Evolutionary conservation across 345 rosid genomes (phyloP).

Genomic region (Theobroma cacao): DNA sequence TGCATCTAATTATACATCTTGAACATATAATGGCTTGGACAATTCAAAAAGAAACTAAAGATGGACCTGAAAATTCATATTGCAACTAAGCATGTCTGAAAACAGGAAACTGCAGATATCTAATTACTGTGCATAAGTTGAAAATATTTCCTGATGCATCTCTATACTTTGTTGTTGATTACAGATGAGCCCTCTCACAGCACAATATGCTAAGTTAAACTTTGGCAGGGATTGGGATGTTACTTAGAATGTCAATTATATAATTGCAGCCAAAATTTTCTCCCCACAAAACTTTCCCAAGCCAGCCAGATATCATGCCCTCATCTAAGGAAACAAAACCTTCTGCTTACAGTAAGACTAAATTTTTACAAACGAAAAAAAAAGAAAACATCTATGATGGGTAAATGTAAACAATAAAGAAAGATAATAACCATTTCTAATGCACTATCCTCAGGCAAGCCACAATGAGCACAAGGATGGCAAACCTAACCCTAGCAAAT

Average conservation of each 20-base stretch:
- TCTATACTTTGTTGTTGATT: neutral
- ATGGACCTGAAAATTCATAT: neutral
- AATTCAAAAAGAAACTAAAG: too few relatives aligned
- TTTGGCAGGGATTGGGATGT: neutral
- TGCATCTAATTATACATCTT: too few relatives aligned
- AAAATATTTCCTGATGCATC: neutral
- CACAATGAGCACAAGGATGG: neutral
- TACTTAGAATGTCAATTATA: neutral
- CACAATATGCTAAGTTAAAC: neutral
- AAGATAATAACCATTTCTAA: neutral
- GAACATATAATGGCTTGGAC: too few relatives aligned
- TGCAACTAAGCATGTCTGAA: neutral
- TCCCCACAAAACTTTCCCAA: constrained; percentile 10
- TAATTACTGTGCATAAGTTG: neutral
- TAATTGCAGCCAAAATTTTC: neutral
- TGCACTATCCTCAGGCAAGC: neutral
- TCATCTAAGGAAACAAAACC: neutral
- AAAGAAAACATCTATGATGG: neutral
- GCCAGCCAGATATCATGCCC: neutral
- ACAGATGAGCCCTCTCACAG: neutral
- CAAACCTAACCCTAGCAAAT: constrained; percentile 9
- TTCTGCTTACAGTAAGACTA: neutral
- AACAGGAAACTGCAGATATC: neutral
- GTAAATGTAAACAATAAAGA: neutral
- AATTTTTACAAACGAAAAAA: neutral